Percentiles rank a stretch among this genome's conserved stretches.
Conservation (phyloP, 2,329 filamentous ascomycete species). For the Colletotrichum tofieldiae region DNA sequence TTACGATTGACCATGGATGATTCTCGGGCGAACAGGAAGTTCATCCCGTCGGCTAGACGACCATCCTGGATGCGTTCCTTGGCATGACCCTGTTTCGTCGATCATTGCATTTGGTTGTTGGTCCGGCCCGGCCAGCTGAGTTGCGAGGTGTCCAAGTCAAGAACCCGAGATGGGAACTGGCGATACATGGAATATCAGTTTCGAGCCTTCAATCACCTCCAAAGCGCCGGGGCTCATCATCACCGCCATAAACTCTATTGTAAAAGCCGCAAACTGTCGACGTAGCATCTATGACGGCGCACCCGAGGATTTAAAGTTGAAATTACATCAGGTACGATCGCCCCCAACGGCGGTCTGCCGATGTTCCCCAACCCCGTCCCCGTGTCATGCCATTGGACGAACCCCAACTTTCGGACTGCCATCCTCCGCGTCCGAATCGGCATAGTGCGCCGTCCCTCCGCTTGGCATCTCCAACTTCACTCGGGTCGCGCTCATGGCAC, state of each 20-base stretch:
- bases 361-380: slow-evolving; percentile 1
- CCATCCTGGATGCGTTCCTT: neutral
- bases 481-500: slow-evolving; percentile 15
- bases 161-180: neutral
- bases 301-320: neutral
- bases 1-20: neutral
- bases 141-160: no score
- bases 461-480: slow-evolving; percentile 34
- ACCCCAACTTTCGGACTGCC: slow-evolving; percentile 30
- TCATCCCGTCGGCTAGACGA: slow-evolving; percentile 26
- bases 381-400: slow-evolving; percentile 15
- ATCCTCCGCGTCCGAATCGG: slow-evolving; percentile 24
- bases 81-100: neutral
- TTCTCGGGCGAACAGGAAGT: slow-evolving; percentile 12
- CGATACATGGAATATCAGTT: neutral
- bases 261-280: no score
- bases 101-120: neutral
- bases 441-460: slow-evolving; percentile 2
- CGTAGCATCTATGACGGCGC: neutral
- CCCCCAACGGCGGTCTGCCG: neutral
- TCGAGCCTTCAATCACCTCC: neutral
- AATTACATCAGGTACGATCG: slow-evolving; percentile 32
- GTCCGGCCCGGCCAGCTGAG: neutral
- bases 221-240: no score
- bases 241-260: neutral